Conservation (phyloP, 2,329 filamentous ascomycete genomes). For the Aspergillus phoenicis region DNA sequence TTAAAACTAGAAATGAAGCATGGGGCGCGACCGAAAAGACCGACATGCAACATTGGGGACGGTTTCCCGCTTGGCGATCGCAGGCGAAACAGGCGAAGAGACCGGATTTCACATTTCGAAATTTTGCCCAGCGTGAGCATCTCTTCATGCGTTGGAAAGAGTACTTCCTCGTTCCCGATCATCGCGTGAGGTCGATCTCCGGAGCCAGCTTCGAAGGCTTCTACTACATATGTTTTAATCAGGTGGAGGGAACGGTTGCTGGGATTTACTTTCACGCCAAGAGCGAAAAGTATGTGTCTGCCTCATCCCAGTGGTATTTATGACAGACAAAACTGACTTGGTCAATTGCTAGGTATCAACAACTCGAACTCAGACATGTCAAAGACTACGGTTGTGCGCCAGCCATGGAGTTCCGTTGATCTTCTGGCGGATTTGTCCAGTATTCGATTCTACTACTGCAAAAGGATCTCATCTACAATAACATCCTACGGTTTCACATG, state of each 20-base stretch:
- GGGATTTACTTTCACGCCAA: slow-evolving; percentile 98
- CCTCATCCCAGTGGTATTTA: not conserved
- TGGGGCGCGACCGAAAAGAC: slow-evolving; percentile 94
- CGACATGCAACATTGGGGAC: slow-evolving; percentile 89
- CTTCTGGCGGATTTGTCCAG: slow-evolving; percentile 2
- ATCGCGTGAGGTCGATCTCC: slow-evolving; percentile 84
- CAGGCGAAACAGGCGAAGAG: slow-evolving; percentile 66
- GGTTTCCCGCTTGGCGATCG: slow-evolving; percentile 84
- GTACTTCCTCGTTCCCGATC: slow-evolving; percentile 93
- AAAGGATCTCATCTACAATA: not conserved
- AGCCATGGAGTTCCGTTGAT: slow-evolving; percentile 84
- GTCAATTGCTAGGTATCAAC: slow-evolving; percentile 71
- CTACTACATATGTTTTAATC: slow-evolving; percentile 99
- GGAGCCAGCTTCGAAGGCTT: slow-evolving; percentile 98
- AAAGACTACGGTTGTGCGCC: slow-evolving; percentile 80
- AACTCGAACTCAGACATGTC: slow-evolving; percentile 87
- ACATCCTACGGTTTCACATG: not conserved
- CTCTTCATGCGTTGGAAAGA: slow-evolving; percentile 99
- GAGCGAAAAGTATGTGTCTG: slow-evolving; percentile 81
- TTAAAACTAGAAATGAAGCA: slow-evolving; percentile 81
- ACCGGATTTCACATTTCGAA: slow-evolving; percentile 62
- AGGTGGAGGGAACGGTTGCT: slow-evolving; percentile 79
- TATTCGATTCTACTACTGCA: not conserved
- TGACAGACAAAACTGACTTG: slow-evolving; percentile 15
- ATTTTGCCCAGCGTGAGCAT: slow-evolving; percentile 78